Conservation (phyloP, 345 rosid genomes). For the Eucalyptus curtisii region DNA sequence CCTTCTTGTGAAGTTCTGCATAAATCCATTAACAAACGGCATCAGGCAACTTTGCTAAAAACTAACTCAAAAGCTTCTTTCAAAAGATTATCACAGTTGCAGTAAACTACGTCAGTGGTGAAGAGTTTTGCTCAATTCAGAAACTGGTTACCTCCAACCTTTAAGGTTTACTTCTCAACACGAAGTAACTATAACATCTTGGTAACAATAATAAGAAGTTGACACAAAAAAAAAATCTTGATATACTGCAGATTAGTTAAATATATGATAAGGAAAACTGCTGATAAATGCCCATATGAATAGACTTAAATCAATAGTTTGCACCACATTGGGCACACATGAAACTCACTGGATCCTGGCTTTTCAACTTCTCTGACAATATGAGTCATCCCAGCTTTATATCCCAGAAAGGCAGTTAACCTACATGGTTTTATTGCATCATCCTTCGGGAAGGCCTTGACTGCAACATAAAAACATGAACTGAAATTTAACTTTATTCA, state of each 20-base stretch:
- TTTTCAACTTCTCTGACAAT: slow-evolving; percentile 92
- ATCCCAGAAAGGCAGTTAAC: slow-evolving; percentile 75
- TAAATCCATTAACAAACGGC: not conserved
- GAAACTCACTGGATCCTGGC: slow-evolving; percentile 72
- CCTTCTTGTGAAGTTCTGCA: slow-evolving; percentile 88
- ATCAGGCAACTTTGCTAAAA: not conserved
- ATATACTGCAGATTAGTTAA: not conserved
- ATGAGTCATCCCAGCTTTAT: slow-evolving; percentile 97
- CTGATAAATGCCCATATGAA: not conserved
- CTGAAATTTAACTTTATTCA: not conserved
- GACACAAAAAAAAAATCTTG: not conserved
- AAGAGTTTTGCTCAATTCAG: not conserved
- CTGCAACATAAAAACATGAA: slow-evolving; percentile 13
- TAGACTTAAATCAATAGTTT: not conserved
- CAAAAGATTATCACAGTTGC: not conserved
- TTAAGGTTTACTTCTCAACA: not conserved
- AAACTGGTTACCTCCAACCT: not conserved
- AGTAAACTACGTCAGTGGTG: not conserved
- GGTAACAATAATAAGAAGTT: not conserved
- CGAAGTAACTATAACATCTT: not conserved
- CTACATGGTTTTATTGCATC: slow-evolving; percentile 66
- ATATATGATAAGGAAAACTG: not conserved
- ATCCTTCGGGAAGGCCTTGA: slow-evolving; percentile 92
- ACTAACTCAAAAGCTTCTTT: not conserved
- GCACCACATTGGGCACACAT: not conserved